These are phyloP conservation scores for Alternaria dauci DNA, from an alignment of 2,329 filamentous ascomycete species.

Conservation along the genomic window DNA sequence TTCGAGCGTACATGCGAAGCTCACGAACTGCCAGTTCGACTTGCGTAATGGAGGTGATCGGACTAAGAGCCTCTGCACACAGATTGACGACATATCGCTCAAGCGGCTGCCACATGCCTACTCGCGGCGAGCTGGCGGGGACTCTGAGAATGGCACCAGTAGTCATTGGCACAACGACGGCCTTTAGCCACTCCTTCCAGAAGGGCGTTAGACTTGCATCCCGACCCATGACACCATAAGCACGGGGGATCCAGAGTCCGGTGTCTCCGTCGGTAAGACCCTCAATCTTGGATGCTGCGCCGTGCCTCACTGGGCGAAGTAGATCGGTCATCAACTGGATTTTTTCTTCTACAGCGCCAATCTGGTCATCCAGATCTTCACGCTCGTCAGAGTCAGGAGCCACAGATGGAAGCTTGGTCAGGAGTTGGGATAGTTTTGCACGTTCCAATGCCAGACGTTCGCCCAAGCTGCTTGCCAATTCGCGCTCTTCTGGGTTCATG, in stretches of 20 bases:
- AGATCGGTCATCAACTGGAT: slow-evolving; percentile 97
- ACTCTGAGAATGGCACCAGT: slow-evolving; percentile 84
- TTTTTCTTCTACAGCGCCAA: slow-evolving; percentile 95
- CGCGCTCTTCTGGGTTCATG: slow-evolving; percentile 90
- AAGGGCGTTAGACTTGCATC: slow-evolving; percentile 86
- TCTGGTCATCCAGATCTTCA: slow-evolving; percentile 89
- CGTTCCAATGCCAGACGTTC: slow-evolving; percentile 86
- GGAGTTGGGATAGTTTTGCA: slow-evolving; percentile 85
- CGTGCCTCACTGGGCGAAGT: slow-evolving; percentile 88
- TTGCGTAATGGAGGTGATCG: slow-evolving; percentile 92
- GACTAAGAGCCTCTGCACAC: slow-evolving; percentile 92
- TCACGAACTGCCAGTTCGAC: slow-evolving; percentile 92
- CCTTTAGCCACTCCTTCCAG: slow-evolving; percentile 98
- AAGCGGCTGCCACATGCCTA: slow-evolving; percentile 94
- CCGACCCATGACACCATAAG: slow-evolving; percentile 89
- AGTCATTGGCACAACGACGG: slow-evolving; percentile 93
- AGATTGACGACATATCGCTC: slow-evolving; percentile 97
- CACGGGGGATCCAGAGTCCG: slow-evolving; percentile 92
- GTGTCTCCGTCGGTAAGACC: slow-evolving; percentile 94
- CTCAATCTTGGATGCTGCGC: slow-evolving; percentile 95
- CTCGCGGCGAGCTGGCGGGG: slow-evolving; percentile 84
- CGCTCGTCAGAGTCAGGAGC: slow-evolving; percentile 82
- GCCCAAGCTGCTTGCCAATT: slow-evolving; percentile 89
- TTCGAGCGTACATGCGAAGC: slow-evolving; percentile 87
- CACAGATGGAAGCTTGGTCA: slow-evolving; percentile 81